Evolutionary conservation across 495 filamentous ascomycete species (phyloP).

Genomic region (Talaromyces trachyspermus): DNA sequence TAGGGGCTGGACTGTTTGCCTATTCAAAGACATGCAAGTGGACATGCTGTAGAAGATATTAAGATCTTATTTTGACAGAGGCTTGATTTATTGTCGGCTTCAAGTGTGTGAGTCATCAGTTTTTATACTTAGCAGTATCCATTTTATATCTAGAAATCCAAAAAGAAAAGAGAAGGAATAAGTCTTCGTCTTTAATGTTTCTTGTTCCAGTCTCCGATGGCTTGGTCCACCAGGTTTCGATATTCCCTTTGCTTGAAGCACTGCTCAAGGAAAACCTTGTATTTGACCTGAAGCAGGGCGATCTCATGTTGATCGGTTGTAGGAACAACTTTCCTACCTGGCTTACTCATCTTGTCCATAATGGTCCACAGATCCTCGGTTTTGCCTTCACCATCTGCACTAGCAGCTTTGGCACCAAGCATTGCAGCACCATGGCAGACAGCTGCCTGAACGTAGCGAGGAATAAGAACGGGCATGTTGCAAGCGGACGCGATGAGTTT

Average conservation of each 20-base stretch:
- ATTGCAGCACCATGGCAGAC: constrained; percentile 95
- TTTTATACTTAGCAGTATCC: too few relatives aligned
- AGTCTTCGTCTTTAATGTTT: not conserved
- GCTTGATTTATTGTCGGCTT: too few relatives aligned
- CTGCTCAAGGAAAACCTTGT: constrained; percentile 59
- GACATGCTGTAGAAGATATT: too few relatives aligned
- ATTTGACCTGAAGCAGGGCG: constrained; percentile 76
- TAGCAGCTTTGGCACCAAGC: constrained; percentile 92
- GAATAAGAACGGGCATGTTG: constrained; percentile 84
- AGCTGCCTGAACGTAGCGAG: constrained; percentile 87
- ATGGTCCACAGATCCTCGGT: constrained; percentile 88
- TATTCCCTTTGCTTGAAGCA: constrained; percentile 59
- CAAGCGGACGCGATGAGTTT: constrained; percentile 83
- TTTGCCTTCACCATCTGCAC: constrained; percentile 61
- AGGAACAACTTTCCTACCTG: constrained; percentile 74
- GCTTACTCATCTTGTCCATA: constrained; percentile 95
- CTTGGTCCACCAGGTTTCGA: constrained; percentile 58
- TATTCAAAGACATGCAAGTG: too few relatives aligned
- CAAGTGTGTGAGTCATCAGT: too few relatives aligned
- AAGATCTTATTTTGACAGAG: too few relatives aligned
- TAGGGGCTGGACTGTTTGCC: too few relatives aligned
- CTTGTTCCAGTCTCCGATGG: constrained; percentile 29
- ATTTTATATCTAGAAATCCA: too few relatives aligned
- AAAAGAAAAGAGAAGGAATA: too few relatives aligned
- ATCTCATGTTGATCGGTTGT: constrained; percentile 62